Conservation (phyloP, 768 basidiomycete species). For the Leccinum fibrillosum region DNA sequence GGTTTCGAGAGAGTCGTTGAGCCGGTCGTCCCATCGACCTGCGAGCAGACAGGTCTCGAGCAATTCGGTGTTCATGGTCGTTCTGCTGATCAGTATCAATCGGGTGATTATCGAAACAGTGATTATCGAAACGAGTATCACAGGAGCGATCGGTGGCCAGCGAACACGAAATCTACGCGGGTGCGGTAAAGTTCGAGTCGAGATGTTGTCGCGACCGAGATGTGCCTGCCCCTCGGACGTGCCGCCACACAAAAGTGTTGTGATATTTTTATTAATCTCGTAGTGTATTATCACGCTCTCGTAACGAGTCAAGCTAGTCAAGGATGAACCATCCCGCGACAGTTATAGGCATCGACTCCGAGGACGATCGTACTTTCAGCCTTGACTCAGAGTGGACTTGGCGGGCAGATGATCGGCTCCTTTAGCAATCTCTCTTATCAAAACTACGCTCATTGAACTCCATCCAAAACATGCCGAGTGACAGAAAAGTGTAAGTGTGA, state of each 20-base stretch:
- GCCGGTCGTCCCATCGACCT: constrained; percentile 40
- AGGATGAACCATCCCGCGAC: constrained; percentile 1
- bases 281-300: neutral
- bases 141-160: neutral
- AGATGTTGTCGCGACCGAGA: constrained; percentile 12
- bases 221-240: neutral
- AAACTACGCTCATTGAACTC: neutral
- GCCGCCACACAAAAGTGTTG: neutral
- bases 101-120: neutral
- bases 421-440: neutral
- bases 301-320: no score
- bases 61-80: constrained; percentile 19
- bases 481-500: neutral
- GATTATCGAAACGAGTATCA: neutral
- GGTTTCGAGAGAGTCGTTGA: constrained; percentile 21
- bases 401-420: neutral
- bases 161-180: constrained; percentile 1
- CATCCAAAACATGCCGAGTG: neutral
- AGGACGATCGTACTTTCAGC: neutral
- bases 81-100: neutral
- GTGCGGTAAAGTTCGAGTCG: neutral
- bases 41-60: constrained; percentile 59
- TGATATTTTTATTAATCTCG: no score
- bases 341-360: neutral
- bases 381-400: neutral